phyloP scores from a whole-genome alignment of 371 early-diverging fungal species.

The Mucor irregularis region DNA sequence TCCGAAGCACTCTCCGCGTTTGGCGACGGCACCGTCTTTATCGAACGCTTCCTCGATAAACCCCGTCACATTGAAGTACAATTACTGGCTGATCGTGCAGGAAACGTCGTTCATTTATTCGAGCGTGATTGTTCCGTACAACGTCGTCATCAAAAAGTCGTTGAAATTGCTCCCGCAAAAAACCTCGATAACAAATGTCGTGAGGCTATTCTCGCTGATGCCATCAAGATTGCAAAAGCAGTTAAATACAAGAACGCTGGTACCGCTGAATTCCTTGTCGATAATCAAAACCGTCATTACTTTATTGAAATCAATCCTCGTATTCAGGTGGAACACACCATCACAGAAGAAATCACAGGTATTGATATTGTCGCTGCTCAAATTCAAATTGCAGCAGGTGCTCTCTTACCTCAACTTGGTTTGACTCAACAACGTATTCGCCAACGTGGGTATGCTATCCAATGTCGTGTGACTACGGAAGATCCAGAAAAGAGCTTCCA shows the following conservation, averaged over 20 bases:
- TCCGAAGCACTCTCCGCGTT: constrained; percentile 89
- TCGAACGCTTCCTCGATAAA: constrained; percentile 89
- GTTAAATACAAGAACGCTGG: constrained; percentile 94
- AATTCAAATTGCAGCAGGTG: constrained; percentile 90
- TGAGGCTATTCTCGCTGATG: constrained; percentile 81
- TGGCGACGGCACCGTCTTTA: constrained; percentile 93
- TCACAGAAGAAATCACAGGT: constrained; percentile 95
- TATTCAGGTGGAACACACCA: constrained; percentile 90
- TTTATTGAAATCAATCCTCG: constrained; percentile 97
- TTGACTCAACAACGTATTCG: constrained; percentile 78
- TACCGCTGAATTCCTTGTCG: constrained; percentile 96
- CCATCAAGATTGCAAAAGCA: constrained; percentile 83
- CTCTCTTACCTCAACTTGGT: constrained; percentile 71
- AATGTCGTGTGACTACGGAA: constrained; percentile 95
- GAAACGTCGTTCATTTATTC: constrained; percentile 85
- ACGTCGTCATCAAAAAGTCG: constrained; percentile 96
- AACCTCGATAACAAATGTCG: constrained; percentile 63
- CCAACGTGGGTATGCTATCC: constrained; percentile 87
- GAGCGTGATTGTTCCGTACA: constrained; percentile 98
- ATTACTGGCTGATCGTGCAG: constrained; percentile 84
- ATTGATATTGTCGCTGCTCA: constrained; percentile 91
- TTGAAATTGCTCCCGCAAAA: constrained; percentile 92
- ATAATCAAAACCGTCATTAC: constrained; percentile 82
- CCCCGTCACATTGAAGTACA: constrained; percentile 97
- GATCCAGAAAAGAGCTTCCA: constrained; percentile 86